Percentiles rank a stretch among this genome's conserved stretches.
These are phyloP conservation scores for Aspergillus hortae DNA, from an alignment of 2,329 filamentous ascomycete genomes.

Conservation along the genomic window DNA sequence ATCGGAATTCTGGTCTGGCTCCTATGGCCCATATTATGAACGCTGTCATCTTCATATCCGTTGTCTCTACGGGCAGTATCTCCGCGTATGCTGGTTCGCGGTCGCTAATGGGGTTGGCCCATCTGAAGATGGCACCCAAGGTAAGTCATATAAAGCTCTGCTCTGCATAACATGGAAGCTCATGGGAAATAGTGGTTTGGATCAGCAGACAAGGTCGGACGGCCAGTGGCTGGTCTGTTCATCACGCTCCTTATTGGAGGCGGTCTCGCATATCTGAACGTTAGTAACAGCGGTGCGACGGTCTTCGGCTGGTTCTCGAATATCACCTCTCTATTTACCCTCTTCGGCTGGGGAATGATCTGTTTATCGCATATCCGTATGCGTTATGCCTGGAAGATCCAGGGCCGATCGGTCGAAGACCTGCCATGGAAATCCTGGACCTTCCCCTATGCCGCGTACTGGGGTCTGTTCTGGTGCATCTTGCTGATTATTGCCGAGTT, in stretches of 20 bases:
- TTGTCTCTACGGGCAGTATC: constrained; percentile 45
- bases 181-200: constrained; percentile 16
- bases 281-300: constrained; percentile 37
- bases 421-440: constrained; percentile 46
- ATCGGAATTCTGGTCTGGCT: constrained; percentile 37
- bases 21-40: constrained; percentile 48
- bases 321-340: constrained; percentile 44
- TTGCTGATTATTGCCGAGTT: constrained; percentile 47
- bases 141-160: constrained; percentile 3
- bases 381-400: constrained; percentile 39
- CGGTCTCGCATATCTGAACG: constrained; percentile 44
- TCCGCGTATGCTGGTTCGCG: constrained; percentile 44
- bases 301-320: constrained; percentile 50
- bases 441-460: constrained; percentile 44
- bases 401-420: constrained; percentile 34
- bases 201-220: constrained; percentile 33
- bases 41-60: constrained; percentile 47
- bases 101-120: constrained; percentile 43
- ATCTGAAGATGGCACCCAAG: constrained; percentile 43
- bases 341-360: constrained; percentile 45
- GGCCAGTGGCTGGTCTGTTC: constrained; percentile 51
- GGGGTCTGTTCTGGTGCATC: constrained; percentile 44
- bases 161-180: no score
- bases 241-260: constrained; percentile 68
- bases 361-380: constrained; percentile 45